A percentile compares a stretch with the other conserved stretches of the same genome.
Conservation (phyloP, 805 yeast genomes). For the Cyberlindnera mycetangii region DNA sequence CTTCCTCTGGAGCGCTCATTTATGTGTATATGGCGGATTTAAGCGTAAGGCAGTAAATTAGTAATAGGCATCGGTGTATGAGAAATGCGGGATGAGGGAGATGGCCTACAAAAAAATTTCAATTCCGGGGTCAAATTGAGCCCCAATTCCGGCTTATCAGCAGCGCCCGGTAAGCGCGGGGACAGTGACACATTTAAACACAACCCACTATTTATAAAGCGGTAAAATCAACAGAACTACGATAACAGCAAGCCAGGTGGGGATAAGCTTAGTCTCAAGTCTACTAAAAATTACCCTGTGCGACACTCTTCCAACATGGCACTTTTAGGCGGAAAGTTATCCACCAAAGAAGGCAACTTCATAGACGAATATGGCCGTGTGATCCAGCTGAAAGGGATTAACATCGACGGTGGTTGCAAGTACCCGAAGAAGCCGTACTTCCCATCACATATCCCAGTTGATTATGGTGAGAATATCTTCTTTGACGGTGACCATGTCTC, state of each 20-base stretch:
- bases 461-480: slow-evolving; percentile 40
- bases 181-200: too few species aligned
- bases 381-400: slow-evolving; percentile 74
- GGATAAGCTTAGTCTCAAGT: too few species aligned
- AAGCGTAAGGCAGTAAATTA: not conserved
- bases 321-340: slow-evolving; percentile 5
- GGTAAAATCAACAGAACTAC: not conserved
- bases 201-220: not conserved
- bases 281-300: too few species aligned
- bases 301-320: slow-evolving; percentile 1
- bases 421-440: slow-evolving; percentile 57
- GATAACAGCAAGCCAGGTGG: too few species aligned
- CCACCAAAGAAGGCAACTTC: slow-evolving; percentile 48
- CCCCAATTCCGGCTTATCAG: slow-evolving; percentile 2
- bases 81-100: not conserved
- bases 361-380: slow-evolving; percentile 52
- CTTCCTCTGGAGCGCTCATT: slow-evolving; percentile 22
- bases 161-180: not conserved
- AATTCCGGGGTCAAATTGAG: not conserved
- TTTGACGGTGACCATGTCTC: slow-evolving; percentile 72
- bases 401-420: slow-evolving; percentile 73
- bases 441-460: slow-evolving; percentile 36
- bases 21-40: not conserved
- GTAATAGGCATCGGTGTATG: not conserved
- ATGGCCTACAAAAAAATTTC: not conserved